Evolutionary conservation across 1,284 basidiomycete genomes (phyloP).

Genomic region (Mrakiaceae sp.): DNA sequence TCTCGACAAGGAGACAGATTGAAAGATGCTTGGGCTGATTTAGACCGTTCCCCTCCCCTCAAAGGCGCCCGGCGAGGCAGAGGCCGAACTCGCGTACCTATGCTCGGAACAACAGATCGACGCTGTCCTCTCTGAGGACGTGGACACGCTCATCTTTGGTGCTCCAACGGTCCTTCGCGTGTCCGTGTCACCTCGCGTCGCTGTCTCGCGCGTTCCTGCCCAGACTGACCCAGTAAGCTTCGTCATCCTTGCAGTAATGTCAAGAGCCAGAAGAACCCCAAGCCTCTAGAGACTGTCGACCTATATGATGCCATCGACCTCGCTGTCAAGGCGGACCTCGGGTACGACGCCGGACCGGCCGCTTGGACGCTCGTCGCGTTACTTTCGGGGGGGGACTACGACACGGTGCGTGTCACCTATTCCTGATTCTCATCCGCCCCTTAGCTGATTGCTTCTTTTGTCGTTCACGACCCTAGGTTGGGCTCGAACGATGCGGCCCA

Average conservation of each 20-base stretch:
- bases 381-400: conserved; percentile 12
- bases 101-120: conserved; percentile 73
- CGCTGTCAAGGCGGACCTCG: background rate
- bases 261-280: background rate
- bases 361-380: conserved; percentile 3
- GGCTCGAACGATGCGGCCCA: conserved; percentile 4
- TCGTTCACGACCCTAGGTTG: background rate
- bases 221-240: background rate
- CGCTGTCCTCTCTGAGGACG: conserved; percentile 83
- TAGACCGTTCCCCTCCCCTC: background rate
- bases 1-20: background rate
- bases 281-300: background rate
- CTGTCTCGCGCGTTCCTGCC: background rate
- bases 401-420: conserved; percentile 1
- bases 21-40: background rate
- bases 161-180: conserved; percentile 55
- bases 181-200: background rate
- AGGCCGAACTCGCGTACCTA: conserved; percentile 85
- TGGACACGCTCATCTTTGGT: conserved; percentile 85
- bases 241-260: background rate
- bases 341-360: background rate
- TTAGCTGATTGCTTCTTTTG: background rate
- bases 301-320: background rate
- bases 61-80: conserved; percentile 86
- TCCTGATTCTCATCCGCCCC: background rate